Evolutionary conservation across 2,329 filamentous ascomycete genomes (phyloP).

Genomic region (Nothopassalora personata): DNA sequence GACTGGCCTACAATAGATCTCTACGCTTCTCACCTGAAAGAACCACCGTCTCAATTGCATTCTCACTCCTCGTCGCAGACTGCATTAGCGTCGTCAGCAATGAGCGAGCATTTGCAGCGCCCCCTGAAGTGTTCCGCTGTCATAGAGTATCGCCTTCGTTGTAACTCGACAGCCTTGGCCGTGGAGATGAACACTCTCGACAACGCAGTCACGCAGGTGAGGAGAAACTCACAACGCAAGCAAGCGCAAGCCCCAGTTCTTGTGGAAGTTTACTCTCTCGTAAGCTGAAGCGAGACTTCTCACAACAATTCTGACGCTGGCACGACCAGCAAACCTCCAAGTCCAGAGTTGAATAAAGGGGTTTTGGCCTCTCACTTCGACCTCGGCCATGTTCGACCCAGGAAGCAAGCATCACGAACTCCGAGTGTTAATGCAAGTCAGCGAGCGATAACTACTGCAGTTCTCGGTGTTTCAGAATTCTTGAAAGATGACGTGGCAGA

Average conservation of each 20-base stretch:
- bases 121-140: too few relatives aligned
- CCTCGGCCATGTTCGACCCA: not conserved
- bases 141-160: not conserved
- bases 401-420: not conserved
- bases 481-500: too few relatives aligned
- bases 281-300: not conserved
- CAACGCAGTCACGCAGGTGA: not conserved
- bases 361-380: not conserved
- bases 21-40: not conserved
- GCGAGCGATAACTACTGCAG: not conserved
- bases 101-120: not conserved
- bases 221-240: not conserved
- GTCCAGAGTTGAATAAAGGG: not conserved
- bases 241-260: not conserved
- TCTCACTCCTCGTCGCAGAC: not conserved
- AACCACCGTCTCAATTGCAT: not conserved
- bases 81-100: not conserved
- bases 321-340: not conserved
- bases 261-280: not conserved
- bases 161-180: not conserved
- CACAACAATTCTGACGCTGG: not conserved
- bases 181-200: not conserved
- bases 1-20: slow-evolving; percentile 62
- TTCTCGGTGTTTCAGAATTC: too few relatives aligned
- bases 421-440: not conserved